Conservation (phyloP, 257 asterid genomes). For the Echites panduratus region DNA sequence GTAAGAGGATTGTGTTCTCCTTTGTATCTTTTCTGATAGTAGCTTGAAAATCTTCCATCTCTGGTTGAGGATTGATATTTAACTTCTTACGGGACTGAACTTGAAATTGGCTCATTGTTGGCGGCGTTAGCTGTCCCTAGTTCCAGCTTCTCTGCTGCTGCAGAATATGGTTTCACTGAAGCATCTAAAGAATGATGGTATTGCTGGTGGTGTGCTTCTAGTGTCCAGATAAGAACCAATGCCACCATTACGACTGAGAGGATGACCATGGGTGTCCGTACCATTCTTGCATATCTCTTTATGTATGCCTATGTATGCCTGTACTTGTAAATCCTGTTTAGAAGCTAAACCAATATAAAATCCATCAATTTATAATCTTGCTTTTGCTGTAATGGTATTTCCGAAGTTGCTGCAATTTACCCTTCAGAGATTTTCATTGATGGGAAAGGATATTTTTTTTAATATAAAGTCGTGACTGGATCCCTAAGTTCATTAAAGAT, state of each 20-base stretch:
- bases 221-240: constrained; percentile 44
- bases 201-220: constrained; percentile 28
- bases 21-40: not conserved
- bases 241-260: constrained; percentile 53
- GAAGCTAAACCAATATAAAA: not conserved
- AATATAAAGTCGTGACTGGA: too few relatives aligned
- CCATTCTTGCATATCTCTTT: constrained; percentile 40
- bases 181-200: constrained; percentile 25
- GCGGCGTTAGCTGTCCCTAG: constrained; percentile 20
- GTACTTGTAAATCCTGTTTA: not conserved
- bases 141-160: constrained; percentile 26
- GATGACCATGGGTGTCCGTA: constrained; percentile 45
- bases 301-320: constrained; percentile 17
- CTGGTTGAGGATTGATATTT: not conserved
- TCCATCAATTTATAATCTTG: not conserved
- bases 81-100: constrained; percentile 7
- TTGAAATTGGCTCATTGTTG: constrained; percentile 2
- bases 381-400: not conserved
- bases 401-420: not conserved
- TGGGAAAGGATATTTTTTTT: too few relatives aligned
- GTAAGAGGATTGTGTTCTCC: constrained; percentile 6
- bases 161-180: constrained; percentile 47
- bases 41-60: not conserved
- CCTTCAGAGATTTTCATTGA: too few relatives aligned
- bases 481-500: too few relatives aligned